Base-by-base conservation (phyloP, 306 rosid species). In the Trichosanthes truncata region DNA sequence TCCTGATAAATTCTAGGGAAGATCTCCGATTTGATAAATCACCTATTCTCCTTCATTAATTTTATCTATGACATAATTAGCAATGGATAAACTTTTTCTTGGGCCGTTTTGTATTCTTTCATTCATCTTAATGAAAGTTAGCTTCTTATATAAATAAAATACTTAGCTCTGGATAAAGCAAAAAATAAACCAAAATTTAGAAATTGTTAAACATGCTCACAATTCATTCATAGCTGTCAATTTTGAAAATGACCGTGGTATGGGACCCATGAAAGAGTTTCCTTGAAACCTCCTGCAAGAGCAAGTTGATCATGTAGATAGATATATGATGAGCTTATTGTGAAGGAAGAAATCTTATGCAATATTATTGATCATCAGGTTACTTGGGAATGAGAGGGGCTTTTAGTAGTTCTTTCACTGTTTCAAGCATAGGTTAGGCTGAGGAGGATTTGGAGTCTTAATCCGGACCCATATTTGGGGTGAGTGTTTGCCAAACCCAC, bases 231-330 rank as follows among this genome's bases (percentile, higher is more conserved):
- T 65, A 80, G 93, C 85, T 77, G 89, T 89, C 87, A 93, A 85
- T 72, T 86, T 90, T 74, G 90, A 88, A 79, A 93, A 83, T n/a
- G 96, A 77, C 0, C 83, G 59, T 23, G 98, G 96, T 84, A 91
- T 87, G 21, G 89, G 84, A 40, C 96, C 91, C 77, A 78, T 80
- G 31, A 93, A 91, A 76, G 91, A 85, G 87, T 93, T 93, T 13
- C 98, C 98, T 80, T 93, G 88, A 83, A 93, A 74, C 84, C 89
- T 89, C 93, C 97, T 93, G 38, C 15, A 51, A 33, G 55, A 65
- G 23, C 13, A 35, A 65, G 45, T 35, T 31, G 73, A 65, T 65
- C 12, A 65, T 15, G 17, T 35, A 65, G n/a, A 0, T 31, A 0
- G 23, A 63, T 15, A 29, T 3, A 65, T 65, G 63, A 23, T 57